Conservation (phyloP, 768 basidiomycete species). For the Hygrophorus russula region DNA sequence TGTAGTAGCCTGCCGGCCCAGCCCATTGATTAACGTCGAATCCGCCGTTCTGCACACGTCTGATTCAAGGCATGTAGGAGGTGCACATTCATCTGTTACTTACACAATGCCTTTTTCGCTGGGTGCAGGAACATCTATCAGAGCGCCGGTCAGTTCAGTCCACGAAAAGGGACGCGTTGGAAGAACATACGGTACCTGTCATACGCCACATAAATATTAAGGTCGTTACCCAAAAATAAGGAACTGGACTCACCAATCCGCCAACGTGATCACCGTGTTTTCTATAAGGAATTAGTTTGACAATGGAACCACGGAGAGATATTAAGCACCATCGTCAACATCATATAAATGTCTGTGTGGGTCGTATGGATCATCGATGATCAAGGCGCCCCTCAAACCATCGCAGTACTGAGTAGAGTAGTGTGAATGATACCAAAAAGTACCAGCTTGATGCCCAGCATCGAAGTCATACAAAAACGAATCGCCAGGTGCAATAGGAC, state of each 20-base stretch:
- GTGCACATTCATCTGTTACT: neutral
- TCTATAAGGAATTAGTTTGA: constrained; percentile 11
- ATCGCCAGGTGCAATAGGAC: constrained; percentile 27
- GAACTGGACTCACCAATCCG: constrained; percentile 26
- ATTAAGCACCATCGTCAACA: constrained; percentile 28
- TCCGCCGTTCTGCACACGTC: constrained; percentile 11
- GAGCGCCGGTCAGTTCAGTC: too few relatives aligned
- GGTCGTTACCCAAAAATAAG: too few relatives aligned
- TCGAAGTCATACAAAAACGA: constrained; percentile 31
- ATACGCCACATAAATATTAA: too few relatives aligned
- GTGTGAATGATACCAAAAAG: constrained; percentile 30
- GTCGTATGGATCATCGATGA: constrained; percentile 36
- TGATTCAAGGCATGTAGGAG: neutral
- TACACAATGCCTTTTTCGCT: too few relatives aligned
- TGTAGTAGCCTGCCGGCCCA: constrained; percentile 25
- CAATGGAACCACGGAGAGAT: neutral
- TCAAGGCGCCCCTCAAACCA: constrained; percentile 28
- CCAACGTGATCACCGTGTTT: constrained; percentile 29
- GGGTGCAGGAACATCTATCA: too few relatives aligned
- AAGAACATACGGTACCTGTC: too few relatives aligned
- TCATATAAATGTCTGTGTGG: constrained; percentile 30
- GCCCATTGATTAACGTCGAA: constrained; percentile 34
- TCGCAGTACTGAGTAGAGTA: constrained; percentile 21
- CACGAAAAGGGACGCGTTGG: too few relatives aligned
- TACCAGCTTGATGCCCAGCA: constrained; percentile 27